Evolutionary conservation across 768 basidiomycete species (phyloP).

Genomic region (Boletellus ananas): DNA sequence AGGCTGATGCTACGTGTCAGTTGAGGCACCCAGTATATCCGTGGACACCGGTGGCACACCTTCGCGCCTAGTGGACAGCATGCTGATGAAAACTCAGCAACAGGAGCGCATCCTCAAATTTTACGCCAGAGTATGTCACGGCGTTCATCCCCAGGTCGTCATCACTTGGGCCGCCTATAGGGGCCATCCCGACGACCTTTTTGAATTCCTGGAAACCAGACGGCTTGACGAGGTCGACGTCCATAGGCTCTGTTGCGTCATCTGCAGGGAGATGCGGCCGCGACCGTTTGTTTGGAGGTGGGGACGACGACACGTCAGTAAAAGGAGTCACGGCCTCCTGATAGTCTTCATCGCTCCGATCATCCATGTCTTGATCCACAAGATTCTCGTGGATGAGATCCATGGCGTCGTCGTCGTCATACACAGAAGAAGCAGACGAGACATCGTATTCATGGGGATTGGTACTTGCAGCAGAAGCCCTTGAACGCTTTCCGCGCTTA

Average conservation of each 20-base stretch:
- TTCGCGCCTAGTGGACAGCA: constrained; percentile 45
- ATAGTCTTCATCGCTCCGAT: constrained; percentile 63
- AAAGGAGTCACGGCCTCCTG: constrained; percentile 74
- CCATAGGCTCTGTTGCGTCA: constrained; percentile 30
- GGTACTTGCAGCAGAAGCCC: constrained; percentile 33
- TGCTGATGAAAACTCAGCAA: constrained; percentile 73
- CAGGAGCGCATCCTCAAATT: constrained; percentile 70
- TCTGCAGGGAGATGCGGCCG: constrained; percentile 30
- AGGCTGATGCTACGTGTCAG: constrained; percentile 16
- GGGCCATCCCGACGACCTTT: constrained; percentile 35
- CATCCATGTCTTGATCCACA: constrained; percentile 48
- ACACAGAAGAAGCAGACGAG: constrained; percentile 52
- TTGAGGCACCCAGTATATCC: not conserved
- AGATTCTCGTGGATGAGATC: constrained; percentile 44
- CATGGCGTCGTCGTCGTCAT: constrained; percentile 43
- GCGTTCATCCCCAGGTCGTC: constrained; percentile 27
- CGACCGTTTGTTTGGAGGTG: constrained; percentile 31
- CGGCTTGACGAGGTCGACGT: constrained; percentile 36
- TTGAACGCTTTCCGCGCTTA: constrained; percentile 58
- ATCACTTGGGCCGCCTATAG: constrained; percentile 19
- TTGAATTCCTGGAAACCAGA: constrained; percentile 47
- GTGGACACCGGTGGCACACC: constrained; percentile 14
- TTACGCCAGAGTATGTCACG: constrained; percentile 48
- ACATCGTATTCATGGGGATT: constrained; percentile 44
- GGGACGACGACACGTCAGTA: constrained; percentile 46